phyloP scores from a whole-genome alignment of 306 rosid species.

The Alnus glutinosa region DNA sequence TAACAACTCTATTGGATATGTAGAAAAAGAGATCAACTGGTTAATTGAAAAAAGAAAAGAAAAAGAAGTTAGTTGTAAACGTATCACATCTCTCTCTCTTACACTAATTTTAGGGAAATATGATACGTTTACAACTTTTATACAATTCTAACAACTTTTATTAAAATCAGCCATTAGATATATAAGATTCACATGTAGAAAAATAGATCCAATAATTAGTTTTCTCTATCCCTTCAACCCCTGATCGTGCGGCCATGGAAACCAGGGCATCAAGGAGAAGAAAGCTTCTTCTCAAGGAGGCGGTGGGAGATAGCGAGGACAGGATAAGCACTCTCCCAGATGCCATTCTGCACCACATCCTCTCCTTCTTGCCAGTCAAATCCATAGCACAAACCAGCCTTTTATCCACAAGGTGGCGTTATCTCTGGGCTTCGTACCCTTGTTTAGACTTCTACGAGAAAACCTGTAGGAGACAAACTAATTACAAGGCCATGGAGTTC shows the following conservation, averaged over 20 bases:
- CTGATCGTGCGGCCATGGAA: background rate
- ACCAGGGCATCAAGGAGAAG: background rate
- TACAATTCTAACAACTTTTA: too few species aligned
- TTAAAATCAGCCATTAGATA: too few species aligned
- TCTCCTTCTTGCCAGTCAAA: conserved; percentile 12
- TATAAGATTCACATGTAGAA: too few species aligned
- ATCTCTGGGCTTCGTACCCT: background rate
- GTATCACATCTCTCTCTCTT: too few species aligned
- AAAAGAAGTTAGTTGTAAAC: too few species aligned
- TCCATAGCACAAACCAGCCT: background rate
- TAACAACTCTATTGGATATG: too few species aligned
- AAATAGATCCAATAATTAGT: too few species aligned
- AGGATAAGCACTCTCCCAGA: conserved; percentile 9
- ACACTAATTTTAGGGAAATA: too few species aligned
- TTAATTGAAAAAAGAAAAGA: too few species aligned
- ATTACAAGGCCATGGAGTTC: background rate
- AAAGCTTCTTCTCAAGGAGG: background rate
- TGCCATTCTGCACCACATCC: background rate
- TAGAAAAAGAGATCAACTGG: too few species aligned
- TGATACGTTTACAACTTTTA: too few species aligned
- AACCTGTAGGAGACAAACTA: background rate
- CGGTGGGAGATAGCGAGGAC: background rate
- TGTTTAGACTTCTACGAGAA: background rate
- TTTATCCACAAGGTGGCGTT: background rate
- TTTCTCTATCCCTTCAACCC: too few species aligned